Percentiles rank a stretch among this genome's conserved stretches.
phyloP scores from a whole-genome alignment of 2,329 filamentous ascomycete species.

The Talaromyces sp. region DNA sequence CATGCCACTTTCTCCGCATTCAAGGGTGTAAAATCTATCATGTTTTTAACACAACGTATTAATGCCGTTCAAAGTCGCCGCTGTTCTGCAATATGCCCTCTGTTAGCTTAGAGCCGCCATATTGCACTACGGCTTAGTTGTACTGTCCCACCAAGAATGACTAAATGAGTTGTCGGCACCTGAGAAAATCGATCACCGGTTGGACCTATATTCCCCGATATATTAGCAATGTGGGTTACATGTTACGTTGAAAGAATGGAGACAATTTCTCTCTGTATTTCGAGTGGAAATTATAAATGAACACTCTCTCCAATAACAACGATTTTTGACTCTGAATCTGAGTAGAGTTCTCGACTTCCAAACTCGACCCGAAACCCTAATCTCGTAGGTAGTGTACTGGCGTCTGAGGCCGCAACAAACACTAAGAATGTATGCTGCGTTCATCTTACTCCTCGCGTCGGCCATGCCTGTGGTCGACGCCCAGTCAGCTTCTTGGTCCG shows the following conservation, averaged over 20 bases:
- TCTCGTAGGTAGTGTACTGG: neutral
- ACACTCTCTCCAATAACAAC: no score
- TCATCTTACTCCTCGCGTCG: neutral
- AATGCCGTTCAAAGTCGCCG: neutral
- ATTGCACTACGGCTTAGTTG: no score
- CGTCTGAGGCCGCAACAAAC: neutral
- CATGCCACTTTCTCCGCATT: neutral
- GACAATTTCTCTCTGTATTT: no score
- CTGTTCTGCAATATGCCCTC: neutral
- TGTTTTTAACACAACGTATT: neutral
- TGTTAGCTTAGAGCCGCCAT: neutral
- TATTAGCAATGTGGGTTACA: neutral
- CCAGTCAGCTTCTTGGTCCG: constrained; percentile 54
- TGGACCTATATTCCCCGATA: constrained; percentile 12
- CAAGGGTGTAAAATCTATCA: neutral
- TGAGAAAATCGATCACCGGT: neutral
- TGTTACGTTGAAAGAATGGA: neutral
- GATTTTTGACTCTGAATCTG: no score
- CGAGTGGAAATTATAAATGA: neutral
- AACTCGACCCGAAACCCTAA: neutral
- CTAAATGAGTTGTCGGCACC: neutral
- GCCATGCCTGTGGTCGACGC: neutral
- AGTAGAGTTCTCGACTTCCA: neutral
- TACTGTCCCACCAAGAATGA: no score
- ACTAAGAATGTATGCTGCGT: neutral